Percentiles rank a stretch among this genome's conserved stretches.
These are phyloP conservation scores for Neodidymelliopsis sp. DNA, from an alignment of 2,329 filamentous ascomycete genomes.

Conservation along the genomic window DNA sequence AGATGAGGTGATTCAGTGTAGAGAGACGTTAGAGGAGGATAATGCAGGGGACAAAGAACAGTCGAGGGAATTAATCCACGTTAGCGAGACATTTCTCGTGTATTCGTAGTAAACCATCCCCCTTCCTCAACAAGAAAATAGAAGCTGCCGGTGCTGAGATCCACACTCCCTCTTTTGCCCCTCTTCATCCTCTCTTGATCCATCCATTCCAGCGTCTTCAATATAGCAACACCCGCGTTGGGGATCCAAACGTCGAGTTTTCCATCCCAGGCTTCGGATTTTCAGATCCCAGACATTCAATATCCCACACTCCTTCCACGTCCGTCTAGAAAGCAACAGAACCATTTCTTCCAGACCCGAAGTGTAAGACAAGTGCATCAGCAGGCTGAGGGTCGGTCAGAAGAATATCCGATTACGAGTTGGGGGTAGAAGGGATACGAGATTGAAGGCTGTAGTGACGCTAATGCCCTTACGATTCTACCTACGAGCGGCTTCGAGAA, in stretches of 20 bases:
- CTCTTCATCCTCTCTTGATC: slow-evolving; percentile 65
- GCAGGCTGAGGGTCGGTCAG: slow-evolving; percentile 64
- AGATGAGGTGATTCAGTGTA: slow-evolving; percentile 47
- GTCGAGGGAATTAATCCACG: slow-evolving; percentile 43
- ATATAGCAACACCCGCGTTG: slow-evolving; percentile 63
- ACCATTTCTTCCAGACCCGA: slow-evolving; percentile 56
- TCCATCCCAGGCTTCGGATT: slow-evolving; percentile 48
- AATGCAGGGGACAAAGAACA: slow-evolving; percentile 21
- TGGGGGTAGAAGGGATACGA: slow-evolving; percentile 53
- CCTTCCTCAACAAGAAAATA: slow-evolving; percentile 36
- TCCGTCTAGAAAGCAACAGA: slow-evolving; percentile 66
- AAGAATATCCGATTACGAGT: slow-evolving; percentile 64
- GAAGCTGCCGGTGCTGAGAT: slow-evolving; percentile 59
- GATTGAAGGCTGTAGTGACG: slow-evolving; percentile 45
- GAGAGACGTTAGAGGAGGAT: slow-evolving; percentile 32
- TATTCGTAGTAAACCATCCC: slow-evolving; percentile 1
- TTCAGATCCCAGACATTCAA: slow-evolving; percentile 57
- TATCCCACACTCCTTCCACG: slow-evolving; percentile 55
- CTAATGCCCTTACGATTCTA: slow-evolving; percentile 44
- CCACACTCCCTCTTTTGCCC: slow-evolving; percentile 69
- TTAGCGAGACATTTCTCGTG: background rate
- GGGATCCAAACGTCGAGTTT: slow-evolving; percentile 65
- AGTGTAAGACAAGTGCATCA: slow-evolving; percentile 59
- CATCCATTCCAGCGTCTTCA: slow-evolving; percentile 63
- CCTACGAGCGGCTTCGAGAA: too few relatives aligned